Evolutionary conservation across 352 stramenopile genomes (phyloP).

Genomic region (Pythium myriotylum): DNA sequence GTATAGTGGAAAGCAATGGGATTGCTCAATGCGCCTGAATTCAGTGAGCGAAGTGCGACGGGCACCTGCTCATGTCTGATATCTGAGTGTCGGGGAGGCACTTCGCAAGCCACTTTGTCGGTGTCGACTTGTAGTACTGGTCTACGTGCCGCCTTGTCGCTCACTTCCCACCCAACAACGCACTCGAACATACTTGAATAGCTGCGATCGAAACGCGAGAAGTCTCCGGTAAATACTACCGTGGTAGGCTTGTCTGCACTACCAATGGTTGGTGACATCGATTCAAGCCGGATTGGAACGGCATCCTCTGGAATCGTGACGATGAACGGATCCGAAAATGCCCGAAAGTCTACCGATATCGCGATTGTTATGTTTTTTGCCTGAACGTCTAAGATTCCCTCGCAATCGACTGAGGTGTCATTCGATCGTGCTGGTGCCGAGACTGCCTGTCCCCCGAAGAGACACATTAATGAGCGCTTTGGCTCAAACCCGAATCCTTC

Average conservation of each 20-base stretch:
- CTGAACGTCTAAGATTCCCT: not conserved
- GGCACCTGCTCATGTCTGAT: slow-evolving; percentile 31
- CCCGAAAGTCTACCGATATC: not conserved
- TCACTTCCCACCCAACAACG: slow-evolving; percentile 39
- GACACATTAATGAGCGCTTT: slow-evolving; percentile 2
- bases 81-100: slow-evolving; percentile 23
- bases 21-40: slow-evolving; percentile 34
- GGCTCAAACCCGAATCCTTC: not conserved
- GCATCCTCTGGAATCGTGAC: slow-evolving; percentile 2
- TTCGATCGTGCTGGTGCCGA: not conserved
- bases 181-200: slow-evolving; percentile 18
- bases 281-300: not conserved
- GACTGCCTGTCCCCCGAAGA: slow-evolving; percentile 2
- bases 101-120: slow-evolving; percentile 31
- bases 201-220: not conserved
- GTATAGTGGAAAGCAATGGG: slow-evolving; percentile 22
- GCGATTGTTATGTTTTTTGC: not conserved
- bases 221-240: slow-evolving; percentile 9
- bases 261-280: slow-evolving; percentile 17
- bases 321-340: slow-evolving; percentile 10
- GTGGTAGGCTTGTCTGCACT: not conserved
- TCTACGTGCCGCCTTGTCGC: not conserved
- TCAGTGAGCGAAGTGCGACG: slow-evolving; percentile 31
- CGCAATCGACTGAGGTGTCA: slow-evolving; percentile 1
- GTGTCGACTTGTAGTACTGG: slow-evolving; percentile 28